Evolutionary conservation across 495 filamentous ascomycete species (phyloP).

Genomic region (Aspergillus bertholletiae): DNA sequence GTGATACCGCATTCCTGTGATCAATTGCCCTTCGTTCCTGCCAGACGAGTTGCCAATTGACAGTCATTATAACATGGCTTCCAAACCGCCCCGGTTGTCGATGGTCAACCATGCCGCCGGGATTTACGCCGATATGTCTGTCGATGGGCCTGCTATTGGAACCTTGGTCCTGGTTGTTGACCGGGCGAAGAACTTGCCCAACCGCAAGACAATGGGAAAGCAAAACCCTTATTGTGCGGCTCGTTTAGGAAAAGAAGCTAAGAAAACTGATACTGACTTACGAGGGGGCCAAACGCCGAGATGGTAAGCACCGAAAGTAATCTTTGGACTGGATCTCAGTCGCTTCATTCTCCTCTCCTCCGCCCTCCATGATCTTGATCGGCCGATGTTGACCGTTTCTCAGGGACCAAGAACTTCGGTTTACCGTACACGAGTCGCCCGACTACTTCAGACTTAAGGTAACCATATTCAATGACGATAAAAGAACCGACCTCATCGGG

Average conservation of each 20-base stretch:
- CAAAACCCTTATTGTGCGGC: constrained; percentile 97
- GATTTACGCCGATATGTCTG: constrained; percentile 92
- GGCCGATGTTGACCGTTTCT: constrained; percentile 4
- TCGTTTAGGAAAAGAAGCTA: constrained; percentile 91
- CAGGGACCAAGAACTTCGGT: constrained; percentile 97
- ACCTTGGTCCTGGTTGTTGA: constrained; percentile 91
- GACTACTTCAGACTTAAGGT: constrained; percentile 95
- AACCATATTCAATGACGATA: constrained; percentile 96
- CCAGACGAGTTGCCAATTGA: background rate
- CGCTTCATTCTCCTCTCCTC: too few species aligned
- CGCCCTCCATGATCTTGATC: background rate
- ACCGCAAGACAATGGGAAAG: constrained; percentile 94
- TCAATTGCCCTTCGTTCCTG: background rate
- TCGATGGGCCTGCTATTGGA: constrained; percentile 92
- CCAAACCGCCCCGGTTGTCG: constrained; percentile 31
- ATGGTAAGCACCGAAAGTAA: constrained; percentile 67
- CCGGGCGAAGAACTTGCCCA: constrained; percentile 92
- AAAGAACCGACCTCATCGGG: constrained; percentile 91
- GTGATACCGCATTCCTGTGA: background rate
- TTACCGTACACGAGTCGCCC: constrained; percentile 90
- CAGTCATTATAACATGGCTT: constrained; percentile 19
- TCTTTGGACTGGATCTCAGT: background rate
- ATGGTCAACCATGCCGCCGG: constrained; percentile 73
- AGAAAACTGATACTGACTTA: constrained; percentile 93
- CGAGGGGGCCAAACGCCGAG: constrained; percentile 91